Evolutionary conservation across 2,329 filamentous ascomycete species (phyloP), one percentile per base, ranked within the genome.

Genomic region (Aspergillus phoenicis): DNA sequence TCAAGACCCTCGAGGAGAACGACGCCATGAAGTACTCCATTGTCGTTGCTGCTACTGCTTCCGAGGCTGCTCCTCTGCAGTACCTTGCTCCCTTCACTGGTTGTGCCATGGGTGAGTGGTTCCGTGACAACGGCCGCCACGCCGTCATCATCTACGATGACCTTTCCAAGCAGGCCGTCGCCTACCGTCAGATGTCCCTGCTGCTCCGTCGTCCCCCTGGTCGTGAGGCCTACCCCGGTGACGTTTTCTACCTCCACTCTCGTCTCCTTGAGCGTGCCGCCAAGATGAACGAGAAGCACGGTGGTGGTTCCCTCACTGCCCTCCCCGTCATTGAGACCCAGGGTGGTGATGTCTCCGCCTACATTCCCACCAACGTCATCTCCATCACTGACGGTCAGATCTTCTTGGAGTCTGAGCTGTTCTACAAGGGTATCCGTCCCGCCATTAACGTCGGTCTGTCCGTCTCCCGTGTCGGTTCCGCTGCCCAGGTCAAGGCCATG

Each of bases 401-500:
- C 83, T 99, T 99, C 91, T 87, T 99, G 86, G 95, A 99, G 85
- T 83, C 94, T 72, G 95, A 99, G 83, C 87, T 98, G 70, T 99
- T 98, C 91, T 98, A 97, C 92, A 99, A 99, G 91, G 95, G 95
- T 96, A 85, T 99, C 83, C 94, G 95, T 79, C 95, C 95, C 75
- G 95, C 95, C 85, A 99, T 99, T 83, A 99, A 99, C 89, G 95
- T 99, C 91, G 95, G 95, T 95, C 91, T 99, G 74, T 99, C 95
- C 76, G 95, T 99, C 75, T 99, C 95, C 73, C 95, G 95, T 91
- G 95, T 99, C 89, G 95, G 95, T 81, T 99, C 95, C 78, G 92
- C 95, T 81, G 95, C 95, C 80, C 95, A 99, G 88, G 88, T 98
- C 82, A 99, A 98, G 91, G 93, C 95, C 84, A 99, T 99, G 95